Percentiles rank a stretch among this genome's conserved stretches.
These are phyloP conservation scores for Mycocentrospora acerina DNA, from an alignment of 2,329 filamentous ascomycete genomes.

Conservation along the genomic window DNA sequence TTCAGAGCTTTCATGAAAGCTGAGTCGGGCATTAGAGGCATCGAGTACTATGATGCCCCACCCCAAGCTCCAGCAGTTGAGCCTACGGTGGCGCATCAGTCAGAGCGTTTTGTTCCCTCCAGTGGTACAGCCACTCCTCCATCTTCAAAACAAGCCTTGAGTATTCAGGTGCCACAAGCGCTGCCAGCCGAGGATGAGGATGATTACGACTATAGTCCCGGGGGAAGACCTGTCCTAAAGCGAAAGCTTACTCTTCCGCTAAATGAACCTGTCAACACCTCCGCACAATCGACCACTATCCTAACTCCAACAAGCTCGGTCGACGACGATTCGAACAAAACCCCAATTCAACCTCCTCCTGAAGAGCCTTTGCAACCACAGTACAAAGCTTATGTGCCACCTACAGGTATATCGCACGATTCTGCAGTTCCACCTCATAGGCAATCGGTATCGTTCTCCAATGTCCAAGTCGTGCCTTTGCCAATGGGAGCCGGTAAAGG, in stretches of 20 bases:
- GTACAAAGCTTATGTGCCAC: slow-evolving; percentile 40
- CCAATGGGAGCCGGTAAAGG: slow-evolving; percentile 14
- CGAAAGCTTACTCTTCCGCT: slow-evolving; percentile 18
- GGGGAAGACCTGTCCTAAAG: slow-evolving; percentile 52
- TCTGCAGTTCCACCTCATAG: slow-evolving; percentile 19
- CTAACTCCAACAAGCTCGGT: slow-evolving; percentile 40
- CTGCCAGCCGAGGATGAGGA: slow-evolving; percentile 17
- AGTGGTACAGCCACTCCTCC: slow-evolving; percentile 9
- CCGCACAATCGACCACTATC: slow-evolving; percentile 31
- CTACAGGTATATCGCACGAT: slow-evolving; percentile 11
- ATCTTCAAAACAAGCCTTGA: slow-evolving; percentile 16
- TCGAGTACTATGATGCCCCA: slow-evolving; percentile 44
- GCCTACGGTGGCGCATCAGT: slow-evolving; percentile 3
- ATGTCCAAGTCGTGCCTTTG: slow-evolving; percentile 8
- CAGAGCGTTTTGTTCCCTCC: slow-evolving; percentile 1
- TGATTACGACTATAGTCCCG: slow-evolving; percentile 52
- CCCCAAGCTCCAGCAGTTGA: slow-evolving; percentile 14
- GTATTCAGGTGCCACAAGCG: slow-evolving; percentile 10
- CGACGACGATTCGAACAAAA: slow-evolving; percentile 33
- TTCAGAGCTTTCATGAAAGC: slow-evolving; percentile 52
- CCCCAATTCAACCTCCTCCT: slow-evolving; percentile 33
- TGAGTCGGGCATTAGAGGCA: slow-evolving; percentile 41
- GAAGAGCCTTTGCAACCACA: slow-evolving; percentile 24
- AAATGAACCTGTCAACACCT: slow-evolving; percentile 16
- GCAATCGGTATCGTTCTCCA: slow-evolving; percentile 25